Evolutionary conservation across 2,329 filamentous ascomycete genomes (phyloP).

Genomic region (Daldinia sp.): DNA sequence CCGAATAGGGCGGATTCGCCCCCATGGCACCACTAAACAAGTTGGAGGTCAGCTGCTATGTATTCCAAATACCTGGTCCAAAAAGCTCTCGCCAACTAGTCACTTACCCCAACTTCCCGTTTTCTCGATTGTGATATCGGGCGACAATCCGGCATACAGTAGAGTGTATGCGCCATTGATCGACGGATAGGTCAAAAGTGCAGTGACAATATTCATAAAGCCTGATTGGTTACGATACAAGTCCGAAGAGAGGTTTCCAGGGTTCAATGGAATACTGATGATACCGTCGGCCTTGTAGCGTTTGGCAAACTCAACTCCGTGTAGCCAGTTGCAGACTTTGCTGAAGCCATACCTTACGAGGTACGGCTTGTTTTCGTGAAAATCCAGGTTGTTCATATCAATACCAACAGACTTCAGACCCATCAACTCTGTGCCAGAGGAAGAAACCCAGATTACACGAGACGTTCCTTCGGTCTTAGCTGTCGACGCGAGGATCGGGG

Average conservation of each 20-base stretch:
- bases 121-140: conserved; percentile 48
- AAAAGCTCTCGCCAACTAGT: background rate
- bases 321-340: conserved; percentile 39
- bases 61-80: background rate
- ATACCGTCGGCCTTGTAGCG: conserved; percentile 38
- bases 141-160: conserved; percentile 51
- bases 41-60: conserved; percentile 1
- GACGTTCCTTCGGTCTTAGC: conserved; percentile 33
- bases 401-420: conserved; percentile 33
- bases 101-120: conserved; percentile 41
- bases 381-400: conserved; percentile 38
- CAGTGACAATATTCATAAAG: conserved; percentile 12
- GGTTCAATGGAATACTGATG: conserved; percentile 41
- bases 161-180: conserved; percentile 51
- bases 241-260: conserved; percentile 43
- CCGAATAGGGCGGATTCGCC: conserved; percentile 47
- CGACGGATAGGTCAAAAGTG: conserved; percentile 27
- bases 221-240: conserved; percentile 35
- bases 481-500: conserved; percentile 36
- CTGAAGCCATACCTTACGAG: conserved; percentile 37
- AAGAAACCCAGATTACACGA: conserved; percentile 44
- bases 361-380: conserved; percentile 22
- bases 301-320: conserved; percentile 40
- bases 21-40: conserved; percentile 55
- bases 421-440: conserved; percentile 29